These are phyloP conservation scores for Alternaria sp. DNA, from an alignment of 2,329 filamentous ascomycete genomes.

Conservation along the genomic window DNA sequence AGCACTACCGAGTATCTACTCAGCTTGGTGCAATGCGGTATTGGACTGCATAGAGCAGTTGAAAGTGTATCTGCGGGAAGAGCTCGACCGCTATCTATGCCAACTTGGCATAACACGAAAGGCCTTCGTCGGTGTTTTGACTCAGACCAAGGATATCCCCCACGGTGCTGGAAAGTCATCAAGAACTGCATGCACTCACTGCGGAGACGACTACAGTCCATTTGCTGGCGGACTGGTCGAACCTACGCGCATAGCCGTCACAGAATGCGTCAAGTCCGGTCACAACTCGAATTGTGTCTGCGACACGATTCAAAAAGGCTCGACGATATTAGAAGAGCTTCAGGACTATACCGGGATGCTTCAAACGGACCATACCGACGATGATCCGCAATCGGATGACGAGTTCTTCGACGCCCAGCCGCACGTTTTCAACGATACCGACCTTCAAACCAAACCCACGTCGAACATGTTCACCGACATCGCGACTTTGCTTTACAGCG, in stretches of 20 bases:
- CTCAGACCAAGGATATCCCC: background rate
- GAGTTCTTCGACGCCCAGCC: conserved; percentile 1
- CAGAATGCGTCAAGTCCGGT: conserved; percentile 11
- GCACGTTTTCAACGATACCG: background rate
- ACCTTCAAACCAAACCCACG: background rate
- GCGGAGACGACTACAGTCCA: background rate
- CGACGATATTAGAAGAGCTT: background rate
- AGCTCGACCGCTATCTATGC: background rate
- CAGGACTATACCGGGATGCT: background rate
- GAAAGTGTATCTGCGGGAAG: background rate
- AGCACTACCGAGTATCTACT: conserved; percentile 15
- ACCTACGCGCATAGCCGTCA: conserved; percentile 12
- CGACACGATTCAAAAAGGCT: background rate
- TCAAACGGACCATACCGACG: background rate
- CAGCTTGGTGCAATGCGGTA: conserved; percentile 18
- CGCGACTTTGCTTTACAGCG: conserved; percentile 14
- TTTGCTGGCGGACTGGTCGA: conserved; percentile 10
- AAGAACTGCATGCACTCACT: background rate
- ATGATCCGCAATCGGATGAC: background rate
- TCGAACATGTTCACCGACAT: conserved; percentile 10
- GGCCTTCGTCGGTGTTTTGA: background rate
- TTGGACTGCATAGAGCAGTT: conserved; percentile 11
- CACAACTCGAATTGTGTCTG: background rate
- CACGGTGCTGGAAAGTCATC: background rate
- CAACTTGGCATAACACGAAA: background rate